Percentiles rank a stretch among this genome's conserved stretches.
Conservation (phyloP, 2,329 filamentous ascomycete species). For the Thielaviopsis cerberus region DNA sequence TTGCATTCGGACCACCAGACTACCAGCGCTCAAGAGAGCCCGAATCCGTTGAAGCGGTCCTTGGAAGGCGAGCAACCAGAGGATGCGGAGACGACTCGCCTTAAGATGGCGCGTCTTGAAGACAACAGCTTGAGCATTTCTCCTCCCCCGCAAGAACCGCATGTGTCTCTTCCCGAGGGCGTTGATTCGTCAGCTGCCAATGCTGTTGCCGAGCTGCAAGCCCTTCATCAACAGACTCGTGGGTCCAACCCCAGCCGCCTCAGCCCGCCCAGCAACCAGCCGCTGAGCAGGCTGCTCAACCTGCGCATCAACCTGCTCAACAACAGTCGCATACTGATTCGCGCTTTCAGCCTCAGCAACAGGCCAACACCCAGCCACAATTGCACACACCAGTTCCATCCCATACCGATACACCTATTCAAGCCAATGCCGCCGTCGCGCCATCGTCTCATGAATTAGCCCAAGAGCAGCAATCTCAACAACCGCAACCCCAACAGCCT, state of each 20-base stretch:
- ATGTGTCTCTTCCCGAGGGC: not conserved
- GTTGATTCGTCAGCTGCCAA: not conserved
- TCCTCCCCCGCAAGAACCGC: conserved; percentile 22
- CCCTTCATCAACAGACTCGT: conserved; percentile 14
- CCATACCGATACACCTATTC: not conserved
- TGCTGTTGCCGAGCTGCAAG: not conserved
- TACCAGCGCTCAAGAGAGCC: conserved; percentile 18
- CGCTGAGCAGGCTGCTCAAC: conserved; percentile 6
- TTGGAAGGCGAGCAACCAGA: conserved; percentile 18
- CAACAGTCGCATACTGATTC: not conserved
- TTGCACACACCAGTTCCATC: conserved; percentile 2
- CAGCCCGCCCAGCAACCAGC: not conserved
- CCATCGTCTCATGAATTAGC: not conserved
- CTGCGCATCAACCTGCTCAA: not conserved
- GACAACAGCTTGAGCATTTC: conserved; percentile 11
- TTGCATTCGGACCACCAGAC: conserved; percentile 1
- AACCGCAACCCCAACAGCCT: not conserved
- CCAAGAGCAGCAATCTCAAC: conserved; percentile 2
- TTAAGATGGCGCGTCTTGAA: conserved; percentile 10
- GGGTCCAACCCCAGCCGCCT: conserved; percentile 11
- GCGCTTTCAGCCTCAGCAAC: not conserved
- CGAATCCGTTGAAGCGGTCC: conserved; percentile 24
- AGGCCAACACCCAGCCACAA: not conserved
- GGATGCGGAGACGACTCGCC: not conserved
- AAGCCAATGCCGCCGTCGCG: not conserved